These are phyloP conservation scores for Colletotrichum scovillei DNA, from an alignment of 2,329 filamentous ascomycete species.

Conservation along the genomic window DNA sequence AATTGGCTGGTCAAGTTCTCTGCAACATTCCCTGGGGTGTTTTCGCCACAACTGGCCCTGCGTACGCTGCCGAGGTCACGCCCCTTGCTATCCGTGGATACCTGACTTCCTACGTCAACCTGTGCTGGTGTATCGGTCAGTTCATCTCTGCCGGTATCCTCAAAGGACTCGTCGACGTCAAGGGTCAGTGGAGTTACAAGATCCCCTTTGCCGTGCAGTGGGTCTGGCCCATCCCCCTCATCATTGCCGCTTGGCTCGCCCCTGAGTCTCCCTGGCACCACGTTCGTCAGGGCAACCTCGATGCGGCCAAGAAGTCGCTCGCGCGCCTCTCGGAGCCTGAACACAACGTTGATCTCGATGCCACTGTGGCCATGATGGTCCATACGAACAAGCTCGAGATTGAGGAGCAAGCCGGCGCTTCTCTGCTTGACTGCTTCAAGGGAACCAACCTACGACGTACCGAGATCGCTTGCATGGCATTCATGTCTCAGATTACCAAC, in stretches of 20 bases:
- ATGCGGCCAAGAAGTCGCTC: conserved; percentile 46
- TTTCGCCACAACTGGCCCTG: conserved; percentile 56
- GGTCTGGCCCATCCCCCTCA: conserved; percentile 49
- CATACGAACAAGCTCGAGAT: conserved; percentile 59
- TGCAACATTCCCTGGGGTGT: conserved; percentile 58
- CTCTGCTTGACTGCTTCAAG: conserved; percentile 59
- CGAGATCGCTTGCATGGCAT: conserved; percentile 55
- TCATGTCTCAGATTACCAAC: conserved; percentile 55
- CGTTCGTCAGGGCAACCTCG: conserved; percentile 46
- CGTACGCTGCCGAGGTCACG: conserved; percentile 57
- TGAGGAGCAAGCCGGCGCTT: conserved; percentile 49
- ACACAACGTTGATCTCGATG: conserved; percentile 48
- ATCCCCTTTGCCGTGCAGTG: conserved; percentile 55
- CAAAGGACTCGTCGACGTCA: conserved; percentile 48
- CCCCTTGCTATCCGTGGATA: conserved; percentile 55
- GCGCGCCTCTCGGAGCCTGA: conserved; percentile 45
- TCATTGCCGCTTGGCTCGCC: conserved; percentile 45
- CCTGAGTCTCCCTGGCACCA: conserved; percentile 53
- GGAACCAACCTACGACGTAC: conserved; percentile 59
- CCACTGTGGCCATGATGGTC: conserved; percentile 53
- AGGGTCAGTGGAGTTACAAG: conserved; percentile 50
- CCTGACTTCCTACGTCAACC: conserved; percentile 56
- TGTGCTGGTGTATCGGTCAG: conserved; percentile 57
- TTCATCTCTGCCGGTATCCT: conserved; percentile 55
- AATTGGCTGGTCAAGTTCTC: conserved; percentile 58